Evolutionary conservation across 805 yeast genomes (phyloP).

Genomic region (Teunomyces stri): DNA sequence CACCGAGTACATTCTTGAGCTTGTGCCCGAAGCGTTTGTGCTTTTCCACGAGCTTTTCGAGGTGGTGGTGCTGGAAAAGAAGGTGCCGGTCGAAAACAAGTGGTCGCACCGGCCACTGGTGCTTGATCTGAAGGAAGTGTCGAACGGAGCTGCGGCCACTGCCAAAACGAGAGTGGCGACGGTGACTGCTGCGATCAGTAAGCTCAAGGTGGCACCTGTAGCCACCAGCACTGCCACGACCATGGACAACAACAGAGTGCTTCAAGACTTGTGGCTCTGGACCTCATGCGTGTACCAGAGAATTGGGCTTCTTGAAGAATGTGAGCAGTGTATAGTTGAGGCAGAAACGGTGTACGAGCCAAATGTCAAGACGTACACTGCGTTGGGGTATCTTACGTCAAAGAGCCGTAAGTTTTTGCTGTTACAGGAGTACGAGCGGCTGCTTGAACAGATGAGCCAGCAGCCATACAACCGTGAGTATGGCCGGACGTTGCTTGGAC

Average conservation of each 20-base stretch:
- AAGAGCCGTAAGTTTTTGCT: constrained; percentile 47
- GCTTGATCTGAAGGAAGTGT: constrained; percentile 19
- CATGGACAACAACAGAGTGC: constrained; percentile 13
- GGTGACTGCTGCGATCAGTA: too few relatives aligned
- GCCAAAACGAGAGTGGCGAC: too few relatives aligned
- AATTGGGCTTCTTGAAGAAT: constrained; percentile 53
- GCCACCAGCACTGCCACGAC: not conserved
- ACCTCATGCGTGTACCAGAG: constrained; percentile 62
- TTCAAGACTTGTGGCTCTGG: constrained; percentile 75
- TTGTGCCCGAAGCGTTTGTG: constrained; percentile 63
- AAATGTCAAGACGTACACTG: constrained; percentile 48
- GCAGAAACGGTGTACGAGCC: constrained; percentile 53
- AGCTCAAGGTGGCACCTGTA: too few relatives aligned
- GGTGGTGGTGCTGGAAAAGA: constrained; percentile 7
- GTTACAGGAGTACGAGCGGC: constrained; percentile 62
- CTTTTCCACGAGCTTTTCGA: constrained; percentile 53
- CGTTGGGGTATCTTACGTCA: constrained; percentile 47
- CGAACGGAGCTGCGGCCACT: not conserved
- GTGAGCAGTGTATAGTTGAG: constrained; percentile 70
- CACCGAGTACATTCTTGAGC: constrained; percentile 53
- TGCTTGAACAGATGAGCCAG: constrained; percentile 42
- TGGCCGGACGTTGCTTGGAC: constrained; percentile 52
- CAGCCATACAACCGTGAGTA: constrained; percentile 34
- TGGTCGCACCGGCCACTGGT: constrained; percentile 45
- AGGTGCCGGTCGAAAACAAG: constrained; percentile 9